A percentile compares a stretch with the other conserved stretches of the same genome.
Conservation (phyloP, 768 basidiomycete genomes). For the Tulasnella sp. region DNA sequence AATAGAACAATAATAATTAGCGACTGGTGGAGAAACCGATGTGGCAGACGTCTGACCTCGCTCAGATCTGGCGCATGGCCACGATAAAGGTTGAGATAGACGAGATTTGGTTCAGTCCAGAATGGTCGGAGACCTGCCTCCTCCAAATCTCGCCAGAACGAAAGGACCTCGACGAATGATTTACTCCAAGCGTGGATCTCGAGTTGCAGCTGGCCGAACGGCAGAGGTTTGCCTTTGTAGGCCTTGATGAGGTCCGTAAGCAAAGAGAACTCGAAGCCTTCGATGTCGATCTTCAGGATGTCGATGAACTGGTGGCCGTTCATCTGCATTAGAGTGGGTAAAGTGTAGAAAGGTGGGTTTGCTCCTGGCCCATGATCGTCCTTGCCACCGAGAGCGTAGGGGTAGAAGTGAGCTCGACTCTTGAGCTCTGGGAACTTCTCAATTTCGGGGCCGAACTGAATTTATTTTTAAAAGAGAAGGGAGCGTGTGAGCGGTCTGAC, state of each 20-base stretch:
- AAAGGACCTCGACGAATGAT: conserved; percentile 28
- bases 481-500: not conserved
- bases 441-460: conserved; percentile 37
- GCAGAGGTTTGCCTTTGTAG: conserved; percentile 32
- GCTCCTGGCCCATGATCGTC: conserved; percentile 33
- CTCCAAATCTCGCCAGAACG: conserved; percentile 31
- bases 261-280: conserved; percentile 36
- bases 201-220: conserved; percentile 36
- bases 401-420: conserved; percentile 35
- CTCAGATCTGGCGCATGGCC: conserved; percentile 29
- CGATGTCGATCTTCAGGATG: conserved; percentile 38
- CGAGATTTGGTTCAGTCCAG: conserved; percentile 32
- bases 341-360: conserved; percentile 34
- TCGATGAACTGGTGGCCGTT: conserved; percentile 37
- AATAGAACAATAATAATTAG: not conserved
- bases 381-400: conserved; percentile 34
- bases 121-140: conserved; percentile 35
- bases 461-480: not conserved
- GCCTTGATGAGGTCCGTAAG: conserved; percentile 31
- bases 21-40: not conserved
- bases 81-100: conserved; percentile 32
- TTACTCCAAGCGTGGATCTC: conserved; percentile 35
- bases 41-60: conserved; percentile 22
- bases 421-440: conserved; percentile 31
- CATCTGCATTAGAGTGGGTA: conserved; percentile 35